Evolutionary conservation across 129 eudicot genomes (phyloP).

Genomic region (Flaveria trinervia): DNA sequence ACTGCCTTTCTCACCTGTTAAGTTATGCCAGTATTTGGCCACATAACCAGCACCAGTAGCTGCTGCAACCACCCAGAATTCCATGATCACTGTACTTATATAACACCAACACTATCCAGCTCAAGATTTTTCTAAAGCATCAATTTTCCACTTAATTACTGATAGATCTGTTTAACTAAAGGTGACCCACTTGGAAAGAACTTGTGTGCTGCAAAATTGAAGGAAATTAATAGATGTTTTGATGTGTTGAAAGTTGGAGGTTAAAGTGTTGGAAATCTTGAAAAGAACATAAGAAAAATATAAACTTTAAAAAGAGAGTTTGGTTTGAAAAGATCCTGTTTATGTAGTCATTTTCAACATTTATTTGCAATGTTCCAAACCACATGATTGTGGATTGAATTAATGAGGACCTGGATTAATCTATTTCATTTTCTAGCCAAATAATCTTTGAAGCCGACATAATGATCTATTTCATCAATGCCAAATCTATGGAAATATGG

Average conservation of each 20-base stretch:
- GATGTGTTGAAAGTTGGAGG: neutral
- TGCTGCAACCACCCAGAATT: constrained; percentile 88
- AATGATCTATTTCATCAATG: neutral
- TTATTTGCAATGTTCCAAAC: constrained; percentile 34
- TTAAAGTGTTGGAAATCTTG: constrained; percentile 10
- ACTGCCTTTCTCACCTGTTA: constrained; percentile 52
- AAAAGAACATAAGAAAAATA: constrained; percentile 22
- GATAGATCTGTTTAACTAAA: constrained; percentile 9
- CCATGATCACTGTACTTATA: constrained; percentile 39
- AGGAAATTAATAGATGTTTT: constrained; percentile 12
- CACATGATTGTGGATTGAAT: constrained; percentile 43
- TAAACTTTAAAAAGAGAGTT: constrained; percentile 4
- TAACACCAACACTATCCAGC: no score
- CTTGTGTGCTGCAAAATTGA: constrained; percentile 12
- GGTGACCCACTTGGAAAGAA: constrained; percentile 20
- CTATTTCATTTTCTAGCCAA: constrained; percentile 19
- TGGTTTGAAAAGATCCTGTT: constrained; percentile 30
- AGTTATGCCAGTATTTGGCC: constrained; percentile 64
- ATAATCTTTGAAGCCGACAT: constrained; percentile 6
- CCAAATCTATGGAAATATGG: neutral
- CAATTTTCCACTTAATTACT: neutral
- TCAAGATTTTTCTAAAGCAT: neutral
- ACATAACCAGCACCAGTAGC: constrained; percentile 79
- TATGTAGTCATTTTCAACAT: constrained; percentile 35
- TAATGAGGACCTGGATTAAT: constrained; percentile 32